Conservation (phyloP, 75 land plant species). For the Picea glauca region DNA sequence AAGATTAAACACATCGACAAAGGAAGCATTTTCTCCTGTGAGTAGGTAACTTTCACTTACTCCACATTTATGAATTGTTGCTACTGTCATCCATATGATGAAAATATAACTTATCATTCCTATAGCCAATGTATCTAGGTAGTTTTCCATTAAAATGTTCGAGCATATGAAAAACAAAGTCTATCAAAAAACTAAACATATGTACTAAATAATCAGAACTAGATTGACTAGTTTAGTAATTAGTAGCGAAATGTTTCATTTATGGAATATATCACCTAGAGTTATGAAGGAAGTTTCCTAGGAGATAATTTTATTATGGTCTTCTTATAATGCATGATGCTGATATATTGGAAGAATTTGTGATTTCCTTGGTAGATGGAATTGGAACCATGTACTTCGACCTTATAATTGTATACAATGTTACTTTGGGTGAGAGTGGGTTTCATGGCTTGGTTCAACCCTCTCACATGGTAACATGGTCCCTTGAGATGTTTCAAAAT, state of each 20-base stretch:
- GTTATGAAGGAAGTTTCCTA: too few species aligned
- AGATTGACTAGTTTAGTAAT: not conserved
- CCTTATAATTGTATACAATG: too few species aligned
- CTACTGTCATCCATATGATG: constrained; percentile 91
- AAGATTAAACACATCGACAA: constrained; percentile 58
- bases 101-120: constrained; percentile 57
- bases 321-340: too few species aligned
- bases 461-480: too few species aligned
- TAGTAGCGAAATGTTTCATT: not conserved
- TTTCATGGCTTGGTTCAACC: too few species aligned
- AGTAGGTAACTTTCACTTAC: constrained; percentile 80
- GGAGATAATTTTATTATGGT: too few species aligned
- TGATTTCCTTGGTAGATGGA: too few species aligned
- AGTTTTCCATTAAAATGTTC: constrained; percentile 84
- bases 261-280: not conserved
- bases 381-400: too few species aligned
- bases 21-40: constrained; percentile 86
- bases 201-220: not conserved
- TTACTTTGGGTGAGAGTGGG: too few species aligned
- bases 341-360: too few species aligned
- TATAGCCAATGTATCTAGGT: constrained; percentile 79
- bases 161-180: constrained; percentile 46
- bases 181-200: not conserved
- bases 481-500: too few species aligned
- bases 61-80: constrained; percentile 68